Conservation (phyloP, 805 yeast genomes). For the Myxozyma mucilagina region DNA sequence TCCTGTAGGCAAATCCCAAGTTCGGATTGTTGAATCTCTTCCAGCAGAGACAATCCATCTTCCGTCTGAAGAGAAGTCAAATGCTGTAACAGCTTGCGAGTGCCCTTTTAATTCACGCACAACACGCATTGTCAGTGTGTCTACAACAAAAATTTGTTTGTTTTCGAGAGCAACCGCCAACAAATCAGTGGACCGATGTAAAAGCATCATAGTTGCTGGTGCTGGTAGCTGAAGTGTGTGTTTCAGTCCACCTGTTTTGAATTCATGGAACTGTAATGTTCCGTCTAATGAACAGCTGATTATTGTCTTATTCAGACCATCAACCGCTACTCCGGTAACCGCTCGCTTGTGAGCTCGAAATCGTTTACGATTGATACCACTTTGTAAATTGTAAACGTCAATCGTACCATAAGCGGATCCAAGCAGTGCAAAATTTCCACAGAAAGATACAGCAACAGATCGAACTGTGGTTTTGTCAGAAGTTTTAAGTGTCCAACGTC, state of each 20-base stretch:
- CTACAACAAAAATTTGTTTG: slow-evolving; percentile 78
- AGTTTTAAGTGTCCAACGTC: slow-evolving; percentile 67
- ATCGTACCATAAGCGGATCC: slow-evolving; percentile 88
- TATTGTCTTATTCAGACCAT: slow-evolving; percentile 86
- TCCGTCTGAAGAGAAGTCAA: slow-evolving; percentile 93
- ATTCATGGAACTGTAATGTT: slow-evolving; percentile 80
- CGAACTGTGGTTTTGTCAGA: slow-evolving; percentile 77
- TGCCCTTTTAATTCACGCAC: slow-evolving; percentile 92
- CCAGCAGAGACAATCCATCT: slow-evolving; percentile 88
- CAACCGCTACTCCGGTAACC: slow-evolving; percentile 85
- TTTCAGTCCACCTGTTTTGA: slow-evolving; percentile 64
- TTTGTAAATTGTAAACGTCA: slow-evolving; percentile 84
- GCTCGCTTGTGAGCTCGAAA: slow-evolving; percentile 57
- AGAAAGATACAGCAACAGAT: slow-evolving; percentile 75
- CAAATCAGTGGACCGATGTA: slow-evolving; percentile 80
- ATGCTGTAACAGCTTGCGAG: slow-evolving; percentile 76
- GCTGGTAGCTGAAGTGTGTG: slow-evolving; percentile 69
- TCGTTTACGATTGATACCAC: slow-evolving; percentile 76
- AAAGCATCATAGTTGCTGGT: slow-evolving; percentile 74
- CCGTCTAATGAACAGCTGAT: slow-evolving; percentile 90
- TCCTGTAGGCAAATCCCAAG: slow-evolving; percentile 98
- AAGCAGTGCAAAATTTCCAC: slow-evolving; percentile 93
- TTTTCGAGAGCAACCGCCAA: slow-evolving; percentile 86
- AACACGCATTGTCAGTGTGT: slow-evolving; percentile 73
- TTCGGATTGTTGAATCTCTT: slow-evolving; percentile 82